Evolutionary conservation across 1,284 basidiomycete genomes (phyloP).

Genomic region (Coniferiporia sulphurascens): DNA sequence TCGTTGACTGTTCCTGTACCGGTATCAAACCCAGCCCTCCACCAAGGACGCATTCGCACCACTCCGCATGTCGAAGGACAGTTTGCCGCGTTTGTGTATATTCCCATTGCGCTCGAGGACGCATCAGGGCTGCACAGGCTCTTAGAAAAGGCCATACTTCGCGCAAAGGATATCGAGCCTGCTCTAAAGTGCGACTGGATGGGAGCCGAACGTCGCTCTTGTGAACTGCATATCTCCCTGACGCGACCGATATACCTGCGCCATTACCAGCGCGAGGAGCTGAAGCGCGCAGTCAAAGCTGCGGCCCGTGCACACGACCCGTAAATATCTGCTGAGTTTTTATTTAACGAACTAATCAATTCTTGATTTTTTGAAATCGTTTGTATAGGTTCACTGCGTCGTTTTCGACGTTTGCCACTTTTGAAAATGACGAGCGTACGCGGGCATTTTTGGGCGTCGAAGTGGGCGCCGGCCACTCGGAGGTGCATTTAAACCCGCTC

Average conservation of each 20-base stretch:
- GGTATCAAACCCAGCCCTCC: constrained; percentile 60
- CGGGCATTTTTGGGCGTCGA: constrained; percentile 71
- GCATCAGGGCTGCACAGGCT: constrained; percentile 40
- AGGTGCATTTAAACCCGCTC: constrained; percentile 41
- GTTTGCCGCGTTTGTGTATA: constrained; percentile 71
- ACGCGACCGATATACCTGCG: constrained; percentile 72
- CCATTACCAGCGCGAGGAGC: constrained; percentile 67
- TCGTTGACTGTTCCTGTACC: constrained; percentile 43
- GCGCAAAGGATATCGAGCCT: constrained; percentile 41
- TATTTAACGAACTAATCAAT: background rate
- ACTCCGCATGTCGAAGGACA: constrained; percentile 77
- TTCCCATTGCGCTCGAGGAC: constrained; percentile 47
- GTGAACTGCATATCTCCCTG: constrained; percentile 67
- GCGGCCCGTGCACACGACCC: constrained; percentile 40
- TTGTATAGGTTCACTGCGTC: constrained; percentile 59
- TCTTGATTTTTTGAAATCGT: background rate
- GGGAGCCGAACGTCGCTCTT: constrained; percentile 18
- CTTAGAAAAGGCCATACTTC: constrained; percentile 42
- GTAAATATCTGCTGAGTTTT: constrained; percentile 35
- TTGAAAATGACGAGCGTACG: constrained; percentile 76
- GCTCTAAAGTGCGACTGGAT: constrained; percentile 34
- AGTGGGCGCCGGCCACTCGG: constrained; percentile 68
- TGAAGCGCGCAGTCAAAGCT: constrained; percentile 52
- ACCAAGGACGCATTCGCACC: constrained; percentile 75
- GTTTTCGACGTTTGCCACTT: constrained; percentile 62